These are phyloP conservation scores for Debaryomyces coudertii DNA, from an alignment of 1,139 yeast genomes.

Conservation along the genomic window DNA sequence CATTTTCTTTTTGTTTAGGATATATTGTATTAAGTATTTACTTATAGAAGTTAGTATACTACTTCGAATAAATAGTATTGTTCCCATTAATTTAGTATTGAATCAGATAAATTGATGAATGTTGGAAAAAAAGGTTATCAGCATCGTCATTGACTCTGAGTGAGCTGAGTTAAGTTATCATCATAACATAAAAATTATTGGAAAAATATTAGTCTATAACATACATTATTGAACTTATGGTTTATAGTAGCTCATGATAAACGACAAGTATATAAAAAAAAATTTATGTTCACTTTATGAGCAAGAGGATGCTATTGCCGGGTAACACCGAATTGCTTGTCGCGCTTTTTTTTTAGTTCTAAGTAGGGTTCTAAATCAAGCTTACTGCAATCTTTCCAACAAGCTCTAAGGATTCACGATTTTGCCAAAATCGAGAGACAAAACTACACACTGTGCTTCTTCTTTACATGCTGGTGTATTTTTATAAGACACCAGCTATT, in stretches of 20 bases:
- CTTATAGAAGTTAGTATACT: conserved; percentile 9
- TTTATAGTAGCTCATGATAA: neutral
- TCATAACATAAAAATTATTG: conserved; percentile 30
- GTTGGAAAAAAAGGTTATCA: conserved; percentile 53
- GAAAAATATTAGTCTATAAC: neutral
- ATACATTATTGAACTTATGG: neutral
- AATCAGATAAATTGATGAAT: conserved; percentile 42
- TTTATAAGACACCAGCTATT: too few species aligned
- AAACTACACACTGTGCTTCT: too few species aligned
- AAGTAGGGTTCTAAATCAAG: neutral
- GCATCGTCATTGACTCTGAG: conserved; percentile 54
- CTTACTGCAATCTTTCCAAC: neutral
- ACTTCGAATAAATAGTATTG: neutral
- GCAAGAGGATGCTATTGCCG: neutral
- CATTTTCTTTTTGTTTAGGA: neutral
- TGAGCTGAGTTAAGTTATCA: conserved; percentile 60
- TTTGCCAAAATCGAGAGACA: too few species aligned
- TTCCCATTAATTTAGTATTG: conserved; percentile 3
- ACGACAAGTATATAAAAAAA: neutral
- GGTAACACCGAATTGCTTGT: neutral
- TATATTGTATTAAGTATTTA: neutral
- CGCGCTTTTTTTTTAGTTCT: neutral
- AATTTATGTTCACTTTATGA: neutral
- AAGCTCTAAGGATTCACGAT: neutral
- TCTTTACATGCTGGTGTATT: too few species aligned